Conservation (phyloP, 495 filamentous ascomycete species). For the Hypoxylon cercidicola region DNA sequence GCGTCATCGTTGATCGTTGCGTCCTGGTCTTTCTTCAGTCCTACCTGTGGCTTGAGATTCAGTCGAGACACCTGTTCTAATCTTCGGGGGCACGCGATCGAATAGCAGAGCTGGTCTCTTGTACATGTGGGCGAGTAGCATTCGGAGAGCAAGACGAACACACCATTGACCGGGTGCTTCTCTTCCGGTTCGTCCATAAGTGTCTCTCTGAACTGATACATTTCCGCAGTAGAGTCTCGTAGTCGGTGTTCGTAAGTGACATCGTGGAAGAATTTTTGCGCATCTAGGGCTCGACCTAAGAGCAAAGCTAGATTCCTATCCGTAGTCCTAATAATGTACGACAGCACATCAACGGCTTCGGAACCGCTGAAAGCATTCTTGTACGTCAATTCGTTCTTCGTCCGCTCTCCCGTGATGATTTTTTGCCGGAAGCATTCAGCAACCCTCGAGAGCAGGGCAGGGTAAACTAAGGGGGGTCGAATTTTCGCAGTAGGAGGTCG, state of each 20-base stretch:
- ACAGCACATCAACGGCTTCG: slow-evolving; percentile 94
- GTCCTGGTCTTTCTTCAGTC: slow-evolving; percentile 83
- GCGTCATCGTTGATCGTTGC: slow-evolving; percentile 78
- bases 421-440: slow-evolving; percentile 90
- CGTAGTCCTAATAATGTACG: slow-evolving; percentile 93
- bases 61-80: slow-evolving; percentile 94
- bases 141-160: slow-evolving; percentile 95
- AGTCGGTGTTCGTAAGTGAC: slow-evolving; percentile 97
- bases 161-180: slow-evolving; percentile 85
- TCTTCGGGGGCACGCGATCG: slow-evolving; percentile 94
- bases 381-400: slow-evolving; percentile 97
- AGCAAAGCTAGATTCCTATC: slow-evolving; percentile 95
- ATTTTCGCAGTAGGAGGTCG: slow-evolving; percentile 62
- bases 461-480: slow-evolving; percentile 85
- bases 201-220: slow-evolving; percentile 97
- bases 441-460: slow-evolving; percentile 88
- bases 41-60: slow-evolving; percentile 90
- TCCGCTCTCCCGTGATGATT: slow-evolving; percentile 82
- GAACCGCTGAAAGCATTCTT: slow-evolving; percentile 95
- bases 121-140: slow-evolving; percentile 99
- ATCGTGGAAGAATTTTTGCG: slow-evolving; percentile 99
- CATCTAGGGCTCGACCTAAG: slow-evolving; percentile 92
- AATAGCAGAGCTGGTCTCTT: slow-evolving; percentile 93
- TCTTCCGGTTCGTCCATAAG: slow-evolving; percentile 84
- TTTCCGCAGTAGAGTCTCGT: slow-evolving; percentile 86